Evolutionary conservation across 2,329 filamentous ascomycete genomes (phyloP).

Genomic region (Penicillium sp.): DNA sequence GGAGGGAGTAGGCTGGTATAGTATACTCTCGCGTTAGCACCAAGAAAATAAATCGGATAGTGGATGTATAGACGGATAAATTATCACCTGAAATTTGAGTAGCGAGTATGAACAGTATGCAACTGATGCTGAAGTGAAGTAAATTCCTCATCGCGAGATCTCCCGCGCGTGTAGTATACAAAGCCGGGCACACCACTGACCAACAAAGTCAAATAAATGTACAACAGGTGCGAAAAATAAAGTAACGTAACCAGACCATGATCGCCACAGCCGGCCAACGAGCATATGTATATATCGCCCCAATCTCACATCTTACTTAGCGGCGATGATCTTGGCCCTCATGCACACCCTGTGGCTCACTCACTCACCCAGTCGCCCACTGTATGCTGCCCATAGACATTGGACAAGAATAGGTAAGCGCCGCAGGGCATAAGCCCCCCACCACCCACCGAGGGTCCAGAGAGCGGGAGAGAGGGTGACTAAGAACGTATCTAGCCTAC

Average conservation of each 20-base stretch:
- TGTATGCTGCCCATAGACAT: not conserved
- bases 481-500: no score
- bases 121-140: not conserved
- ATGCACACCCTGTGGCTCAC: not conserved
- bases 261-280: not conserved
- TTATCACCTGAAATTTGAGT: not conserved
- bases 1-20: slow-evolving; percentile 12
- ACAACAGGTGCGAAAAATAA: not conserved
- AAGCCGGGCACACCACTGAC: not conserved
- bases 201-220: not conserved
- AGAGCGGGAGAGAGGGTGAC: no score
- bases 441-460: not conserved
- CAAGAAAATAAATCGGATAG: no score
- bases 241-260: not conserved
- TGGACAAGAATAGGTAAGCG: not conserved
- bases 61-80: not conserved
- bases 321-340: not conserved
- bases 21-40: not conserved
- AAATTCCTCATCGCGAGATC: not conserved
- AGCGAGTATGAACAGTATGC: not conserved
- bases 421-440: not conserved
- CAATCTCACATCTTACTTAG: not conserved
- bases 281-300: not conserved
- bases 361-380: not conserved
- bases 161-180: not conserved